Percentiles rank a stretch among this genome's conserved stretches.
Conservation (phyloP, 208 protist species). For the Trypanosoma cruzi region DNA sequence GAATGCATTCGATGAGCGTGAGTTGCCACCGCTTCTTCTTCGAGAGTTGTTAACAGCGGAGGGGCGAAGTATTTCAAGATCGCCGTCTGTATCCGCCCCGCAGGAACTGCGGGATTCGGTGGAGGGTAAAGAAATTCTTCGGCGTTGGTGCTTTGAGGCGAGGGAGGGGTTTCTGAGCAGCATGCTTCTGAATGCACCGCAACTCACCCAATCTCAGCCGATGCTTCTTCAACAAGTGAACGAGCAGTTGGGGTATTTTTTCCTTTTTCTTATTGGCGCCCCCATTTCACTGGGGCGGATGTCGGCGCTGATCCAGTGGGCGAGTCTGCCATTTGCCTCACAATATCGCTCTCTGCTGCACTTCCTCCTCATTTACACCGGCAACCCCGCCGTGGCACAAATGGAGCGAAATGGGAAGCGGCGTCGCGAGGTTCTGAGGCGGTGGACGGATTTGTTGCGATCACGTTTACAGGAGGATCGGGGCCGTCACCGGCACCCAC, state of each 20-base stretch:
- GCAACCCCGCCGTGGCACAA: constrained; percentile 38
- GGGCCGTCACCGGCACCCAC: not conserved
- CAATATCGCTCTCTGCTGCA: constrained; percentile 54
- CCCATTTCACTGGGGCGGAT: constrained; percentile 56
- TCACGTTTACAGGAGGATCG: not conserved
- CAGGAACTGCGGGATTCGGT: constrained; percentile 20
- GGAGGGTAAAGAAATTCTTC: constrained; percentile 25
- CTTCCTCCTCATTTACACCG: constrained; percentile 40
- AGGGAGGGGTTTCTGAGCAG: constrained; percentile 14
- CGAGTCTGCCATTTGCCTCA: constrained; percentile 33
- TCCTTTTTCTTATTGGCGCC: constrained; percentile 28
- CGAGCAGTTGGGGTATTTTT: constrained; percentile 24
- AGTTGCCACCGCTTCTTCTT: constrained; percentile 17
- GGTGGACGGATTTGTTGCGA: constrained; percentile 23
- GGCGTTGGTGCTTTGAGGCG: constrained; percentile 25
- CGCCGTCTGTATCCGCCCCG: not conserved
- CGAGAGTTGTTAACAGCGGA: not conserved
- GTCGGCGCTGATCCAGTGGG: constrained; percentile 50
- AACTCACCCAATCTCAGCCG: constrained; percentile 3
- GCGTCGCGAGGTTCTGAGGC: constrained; percentile 23
- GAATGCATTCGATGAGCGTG: constrained; percentile 3
- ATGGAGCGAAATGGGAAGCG: constrained; percentile 29
- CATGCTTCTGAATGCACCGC: not conserved
- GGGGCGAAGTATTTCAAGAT: no score
- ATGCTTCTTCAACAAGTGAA: constrained; percentile 21